Evolutionary conservation across 768 basidiomycete species (phyloP).

Genomic region (Pleurotus tuoliensis): DNA sequence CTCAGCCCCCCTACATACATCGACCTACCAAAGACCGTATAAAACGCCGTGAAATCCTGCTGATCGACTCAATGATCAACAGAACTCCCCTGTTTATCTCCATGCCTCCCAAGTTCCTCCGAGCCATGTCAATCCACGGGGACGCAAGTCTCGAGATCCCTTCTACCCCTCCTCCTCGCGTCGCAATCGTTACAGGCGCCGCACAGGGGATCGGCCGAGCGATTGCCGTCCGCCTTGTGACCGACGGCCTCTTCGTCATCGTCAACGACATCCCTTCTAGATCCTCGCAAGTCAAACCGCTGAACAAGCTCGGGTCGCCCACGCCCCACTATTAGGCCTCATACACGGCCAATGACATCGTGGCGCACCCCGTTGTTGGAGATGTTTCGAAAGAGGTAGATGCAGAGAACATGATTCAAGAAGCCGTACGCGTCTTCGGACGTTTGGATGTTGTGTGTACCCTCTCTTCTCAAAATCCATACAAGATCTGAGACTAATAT

Average conservation of each 20-base stretch:
- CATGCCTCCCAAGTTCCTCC: too few relatives aligned
- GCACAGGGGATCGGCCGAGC: constrained; percentile 39
- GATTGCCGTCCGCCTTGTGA: constrained; percentile 37
- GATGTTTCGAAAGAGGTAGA: constrained; percentile 5
- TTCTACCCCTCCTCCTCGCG: constrained; percentile 7
- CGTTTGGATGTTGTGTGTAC: constrained; percentile 6
- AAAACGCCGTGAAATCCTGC: too few relatives aligned
- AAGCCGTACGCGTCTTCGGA: constrained; percentile 2
- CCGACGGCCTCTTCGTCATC: constrained; percentile 36
- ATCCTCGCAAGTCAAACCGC: constrained; percentile 17
- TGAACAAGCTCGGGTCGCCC: constrained; percentile 16
- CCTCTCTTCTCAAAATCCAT: too few relatives aligned
- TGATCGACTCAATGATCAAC: too few relatives aligned
- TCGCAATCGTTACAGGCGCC: constrained; percentile 32
- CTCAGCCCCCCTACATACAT: too few relatives aligned
- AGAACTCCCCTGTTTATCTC: too few relatives aligned
- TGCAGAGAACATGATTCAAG: neutral
- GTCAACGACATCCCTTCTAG: constrained; percentile 33
- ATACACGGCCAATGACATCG: neutral
- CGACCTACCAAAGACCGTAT: too few relatives aligned
- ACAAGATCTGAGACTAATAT: neutral
- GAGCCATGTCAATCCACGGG: too few relatives aligned
- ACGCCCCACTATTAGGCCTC: neutral
- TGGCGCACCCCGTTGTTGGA: neutral
- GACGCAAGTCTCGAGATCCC: too few relatives aligned